Conservation (phyloP, 176 grass and related monocot species). For the barley (Hordeum vulgare) region DNA sequence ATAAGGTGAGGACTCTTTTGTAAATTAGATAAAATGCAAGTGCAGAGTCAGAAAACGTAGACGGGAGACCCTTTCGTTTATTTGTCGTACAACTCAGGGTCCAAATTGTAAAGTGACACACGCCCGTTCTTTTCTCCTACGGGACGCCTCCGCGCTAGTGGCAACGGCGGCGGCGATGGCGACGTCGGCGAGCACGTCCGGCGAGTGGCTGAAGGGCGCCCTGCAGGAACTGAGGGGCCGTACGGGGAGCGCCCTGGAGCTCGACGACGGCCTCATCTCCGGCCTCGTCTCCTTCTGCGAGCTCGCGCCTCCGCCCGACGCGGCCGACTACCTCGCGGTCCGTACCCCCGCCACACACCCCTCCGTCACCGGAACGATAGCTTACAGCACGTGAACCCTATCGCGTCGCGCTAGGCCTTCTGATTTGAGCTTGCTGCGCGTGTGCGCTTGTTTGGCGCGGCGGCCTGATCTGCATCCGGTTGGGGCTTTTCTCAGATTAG, state of each 20-base stretch:
- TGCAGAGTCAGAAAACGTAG: background rate
- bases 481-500: background rate
- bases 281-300: slow-evolving; percentile 97
- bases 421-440: background rate
- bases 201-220: slow-evolving; percentile 68
- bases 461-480: slow-evolving; percentile 10
- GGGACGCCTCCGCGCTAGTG: background rate
- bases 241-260: slow-evolving; percentile 39
- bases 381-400: background rate
- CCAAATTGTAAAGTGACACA: background rate
- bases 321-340: slow-evolving; percentile 83
- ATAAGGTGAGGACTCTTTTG: slow-evolving; percentile 10
- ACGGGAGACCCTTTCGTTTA: background rate
- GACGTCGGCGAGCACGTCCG: slow-evolving; percentile 49
- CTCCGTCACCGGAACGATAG: background rate
- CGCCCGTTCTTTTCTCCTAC: background rate
- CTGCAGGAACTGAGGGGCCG: slow-evolving; percentile 45
- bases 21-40: background rate
- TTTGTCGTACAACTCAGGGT: background rate
- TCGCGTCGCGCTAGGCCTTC: background rate
- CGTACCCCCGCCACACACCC: background rate
- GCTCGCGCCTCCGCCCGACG: slow-evolving; percentile 79
- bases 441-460: background rate
- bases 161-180: slow-evolving; percentile 21
- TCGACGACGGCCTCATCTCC: slow-evolving; percentile 80